Percentiles rank a stretch among this genome's conserved stretches.
These are phyloP conservation scores for Grosmannia clavigera DNA, from an alignment of 2,329 filamentous ascomycete species.

Conservation along the genomic window DNA sequence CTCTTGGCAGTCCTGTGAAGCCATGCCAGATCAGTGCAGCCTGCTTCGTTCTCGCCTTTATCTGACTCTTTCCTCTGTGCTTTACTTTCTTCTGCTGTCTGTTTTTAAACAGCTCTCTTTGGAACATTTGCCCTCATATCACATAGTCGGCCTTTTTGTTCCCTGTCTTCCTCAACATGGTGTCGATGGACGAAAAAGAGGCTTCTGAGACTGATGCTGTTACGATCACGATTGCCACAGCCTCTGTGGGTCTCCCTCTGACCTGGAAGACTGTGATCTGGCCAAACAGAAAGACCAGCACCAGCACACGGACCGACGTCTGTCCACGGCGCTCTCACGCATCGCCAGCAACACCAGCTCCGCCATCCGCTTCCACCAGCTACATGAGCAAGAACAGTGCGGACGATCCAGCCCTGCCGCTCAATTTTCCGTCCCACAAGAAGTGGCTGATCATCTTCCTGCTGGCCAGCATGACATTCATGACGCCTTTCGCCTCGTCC, in stretches of 20 bases:
- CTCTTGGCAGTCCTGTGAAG: not conserved
- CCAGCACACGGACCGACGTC: not conserved
- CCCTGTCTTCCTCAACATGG: not conserved
- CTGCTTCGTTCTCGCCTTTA: not conserved
- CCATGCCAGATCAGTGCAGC: not conserved
- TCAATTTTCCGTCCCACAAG: conserved; percentile 40
- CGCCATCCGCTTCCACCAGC: not conserved
- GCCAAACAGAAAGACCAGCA: not conserved
- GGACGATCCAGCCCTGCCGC: conserved; percentile 43
- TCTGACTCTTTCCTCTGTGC: not conserved
- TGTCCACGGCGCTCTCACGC: conserved; percentile 4
- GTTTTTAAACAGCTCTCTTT: too few species aligned
- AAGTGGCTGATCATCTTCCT: conserved; percentile 47
- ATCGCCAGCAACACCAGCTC: conserved; percentile 11
- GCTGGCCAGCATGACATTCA: conserved; percentile 48
- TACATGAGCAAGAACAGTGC: conserved; percentile 20
- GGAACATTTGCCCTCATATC: too few species aligned
- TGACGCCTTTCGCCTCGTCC: conserved; percentile 53
- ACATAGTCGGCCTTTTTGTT: too few species aligned
- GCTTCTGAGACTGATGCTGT: not conserved
- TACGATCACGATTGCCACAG: not conserved
- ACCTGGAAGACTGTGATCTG: not conserved
- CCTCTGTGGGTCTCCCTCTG: not conserved
- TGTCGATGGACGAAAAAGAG: not conserved
- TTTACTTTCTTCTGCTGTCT: too few species aligned